Base-by-base conservation (phyloP, 2,329 filamentous ascomycete genomes). In the Bipolaris gigantea region DNA sequence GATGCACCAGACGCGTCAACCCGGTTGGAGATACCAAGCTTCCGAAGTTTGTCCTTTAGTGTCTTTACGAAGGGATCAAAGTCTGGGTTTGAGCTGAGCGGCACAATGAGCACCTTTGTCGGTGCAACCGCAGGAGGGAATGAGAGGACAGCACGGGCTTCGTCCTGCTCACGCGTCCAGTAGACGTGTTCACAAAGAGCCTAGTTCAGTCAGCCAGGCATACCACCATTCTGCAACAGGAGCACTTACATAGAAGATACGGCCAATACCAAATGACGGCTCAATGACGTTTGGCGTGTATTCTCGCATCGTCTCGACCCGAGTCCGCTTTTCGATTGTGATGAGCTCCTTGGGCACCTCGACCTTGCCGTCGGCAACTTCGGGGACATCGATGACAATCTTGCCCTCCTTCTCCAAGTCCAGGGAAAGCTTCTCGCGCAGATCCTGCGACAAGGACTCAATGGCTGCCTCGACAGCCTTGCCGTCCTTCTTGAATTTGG, bases 241-340 rank as follows among this genome's bases (percentile, higher is more conserved):
- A 30, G 6, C n/a, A 66, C 66, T 64, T 57, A 69, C 63, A 87
- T 97, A 97, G 54, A 97, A 80, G 59, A 97, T 97, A 66, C 93
- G 86, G 56, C 93, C 94, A 70, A 97, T 96, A 81, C 93, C 93
- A 69, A 97, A 99, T 0, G 93, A 97, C 1, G 93, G 94, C 79
- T 99, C 94, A 65, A 97, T 95, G 43, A 96, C 92, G 72, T 97
- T 97, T 56, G 93, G 93, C 0, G 89, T 95, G 79, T 90, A 99
- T 74, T 97, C 92, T 67, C 94, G 85, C 54, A 87, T 85, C 73
- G 96, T 88, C 76, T 96, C 90, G 4, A 86, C 83, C 59, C 91
- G 83, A 64, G 88, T 96, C 65, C 87, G 85, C 79, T 89, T 92
- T 79, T 92, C 89, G 65, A 97, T 91, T 54, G 81, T 85, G 71